Base-by-base conservation (phyloP, 2,329 filamentous ascomycete species). In the Alternaria atra region DNA sequence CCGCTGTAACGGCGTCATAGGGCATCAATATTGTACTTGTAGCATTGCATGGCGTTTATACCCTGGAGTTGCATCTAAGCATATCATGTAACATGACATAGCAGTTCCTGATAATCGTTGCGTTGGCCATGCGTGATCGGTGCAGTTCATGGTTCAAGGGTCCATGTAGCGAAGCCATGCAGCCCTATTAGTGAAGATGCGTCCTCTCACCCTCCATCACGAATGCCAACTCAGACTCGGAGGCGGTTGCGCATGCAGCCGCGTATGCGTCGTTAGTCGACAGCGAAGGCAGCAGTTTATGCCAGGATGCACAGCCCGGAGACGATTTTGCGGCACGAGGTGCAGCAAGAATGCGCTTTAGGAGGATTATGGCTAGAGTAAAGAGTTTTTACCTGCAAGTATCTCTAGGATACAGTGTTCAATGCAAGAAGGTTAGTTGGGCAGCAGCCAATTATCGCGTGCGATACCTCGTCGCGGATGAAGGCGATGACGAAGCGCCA, bases 41-140 rank as follows among this genome's bases (percentile, higher is more conserved):
- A 73, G 75, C 75, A 78, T 78, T 70, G 73, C 68, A 69, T 73
- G 76, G 74, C 73, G 65, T 70, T 68, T 54, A 69, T 73, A 70
- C 67, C 65, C 64, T 58, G 57, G 53, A 52, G 44, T 52, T 63
- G 57, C 55, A 70, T 61, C 65, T 64, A 53, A 68, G 58, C 64
- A 67, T 55, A 58, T 56, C 57, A 68, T 68, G 70, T 68, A 70
- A 40, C 73, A 76, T 76, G 73, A 76, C 73, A 76, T 72, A 58
- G 64, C 29, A 69, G 69, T 70, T 70, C 68, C 66, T 73, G 66
- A 73, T 65, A 60, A 68, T 70, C 59, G 58, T 69, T 77, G 74
- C 65, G 75, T 71, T 78, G 74, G 74, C 74, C 68, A 68, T 37
- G 63, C 58, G 37, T 74, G 69, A 74, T 73, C 65, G 71, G 70